These are phyloP conservation scores for Vanderwaltozyma verrucispora DNA, from an alignment of 805 yeast genomes.

Conservation along the genomic window DNA sequence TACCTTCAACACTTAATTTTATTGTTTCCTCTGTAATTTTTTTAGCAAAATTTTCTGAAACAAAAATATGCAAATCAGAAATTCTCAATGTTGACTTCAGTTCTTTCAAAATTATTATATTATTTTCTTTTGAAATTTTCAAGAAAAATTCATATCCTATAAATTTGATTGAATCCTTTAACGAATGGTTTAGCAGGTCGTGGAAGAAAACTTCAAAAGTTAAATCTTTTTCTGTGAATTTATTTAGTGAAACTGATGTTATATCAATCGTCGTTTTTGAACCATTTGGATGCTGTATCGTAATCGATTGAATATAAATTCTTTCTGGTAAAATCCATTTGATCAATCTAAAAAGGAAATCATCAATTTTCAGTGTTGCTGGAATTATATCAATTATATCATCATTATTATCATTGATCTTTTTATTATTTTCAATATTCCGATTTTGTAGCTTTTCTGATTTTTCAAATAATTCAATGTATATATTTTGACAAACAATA, in stretches of 20 bases:
- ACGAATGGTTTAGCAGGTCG: slow-evolving; percentile 7
- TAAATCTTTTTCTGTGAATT: slow-evolving; percentile 8
- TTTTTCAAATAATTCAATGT: too few species aligned
- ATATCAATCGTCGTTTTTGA: slow-evolving; percentile 7
- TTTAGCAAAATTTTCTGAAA: slow-evolving; percentile 4
- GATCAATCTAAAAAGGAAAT: slow-evolving; percentile 5
- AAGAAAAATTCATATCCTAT: slow-evolving; percentile 11
- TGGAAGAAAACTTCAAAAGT: slow-evolving; percentile 14
- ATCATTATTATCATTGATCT: too few species aligned
- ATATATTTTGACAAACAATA: neutral
- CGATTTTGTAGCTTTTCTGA: too few species aligned
- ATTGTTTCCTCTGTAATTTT: neutral
- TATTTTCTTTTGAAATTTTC: slow-evolving; percentile 1
- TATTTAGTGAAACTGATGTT: slow-evolving; percentile 11
- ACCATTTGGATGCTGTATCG: slow-evolving; percentile 6
- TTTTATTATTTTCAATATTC: too few species aligned
- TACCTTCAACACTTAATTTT: too few species aligned
- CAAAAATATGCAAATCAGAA: slow-evolving; percentile 10
- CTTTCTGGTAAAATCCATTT: slow-evolving; percentile 10
- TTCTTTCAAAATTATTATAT: slow-evolving; percentile 2
- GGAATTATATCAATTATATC: neutral
- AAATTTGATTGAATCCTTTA: slow-evolving; percentile 12
- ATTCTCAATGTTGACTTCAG: slow-evolving; percentile 16
- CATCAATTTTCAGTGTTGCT: neutral
- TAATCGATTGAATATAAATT: slow-evolving; percentile 7